Conservation (phyloP, 345 rosid genomes). For the Trapa bicornis region DNA sequence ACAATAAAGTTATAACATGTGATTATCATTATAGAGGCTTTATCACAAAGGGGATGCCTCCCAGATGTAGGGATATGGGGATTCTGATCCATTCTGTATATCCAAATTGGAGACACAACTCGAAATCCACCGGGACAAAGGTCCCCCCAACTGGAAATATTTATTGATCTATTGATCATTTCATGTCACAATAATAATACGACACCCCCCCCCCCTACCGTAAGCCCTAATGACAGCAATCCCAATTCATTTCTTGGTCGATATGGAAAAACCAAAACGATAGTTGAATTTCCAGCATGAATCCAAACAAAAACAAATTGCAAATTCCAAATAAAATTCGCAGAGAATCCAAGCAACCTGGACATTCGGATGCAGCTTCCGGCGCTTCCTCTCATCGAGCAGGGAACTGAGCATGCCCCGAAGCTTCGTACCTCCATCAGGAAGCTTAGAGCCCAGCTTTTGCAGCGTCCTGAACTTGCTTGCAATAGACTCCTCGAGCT, state of each 20-base stretch:
- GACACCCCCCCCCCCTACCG: neutral
- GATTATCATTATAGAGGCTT: neutral
- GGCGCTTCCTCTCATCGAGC: slow-evolving; percentile 36
- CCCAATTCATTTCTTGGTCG: neutral
- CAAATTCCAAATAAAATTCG: neutral
- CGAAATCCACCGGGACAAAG: neutral
- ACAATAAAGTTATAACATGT: neutral
- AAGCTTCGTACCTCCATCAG: slow-evolving; percentile 47
- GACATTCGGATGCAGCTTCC: slow-evolving; percentile 16
- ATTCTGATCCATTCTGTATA: neutral
- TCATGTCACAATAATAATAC: neutral
- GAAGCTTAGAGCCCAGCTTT: slow-evolving; percentile 2
- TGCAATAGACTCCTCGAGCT: slow-evolving; percentile 22
- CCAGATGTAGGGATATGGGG: neutral
- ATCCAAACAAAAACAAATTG: neutral
- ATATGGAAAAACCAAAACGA: neutral
- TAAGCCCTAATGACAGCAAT: neutral
- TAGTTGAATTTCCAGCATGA: neutral
- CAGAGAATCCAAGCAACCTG: slow-evolving; percentile 16
- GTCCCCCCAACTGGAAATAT: neutral
- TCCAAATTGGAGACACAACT: neutral
- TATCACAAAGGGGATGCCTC: neutral
- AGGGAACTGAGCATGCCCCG: slow-evolving; percentile 17
- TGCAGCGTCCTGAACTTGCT: slow-evolving; percentile 11
- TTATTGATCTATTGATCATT: neutral